phyloP scores from a whole-genome alignment of 192 early-diverging fungal genomes.

The Umbelopsis vinacea region DNA sequence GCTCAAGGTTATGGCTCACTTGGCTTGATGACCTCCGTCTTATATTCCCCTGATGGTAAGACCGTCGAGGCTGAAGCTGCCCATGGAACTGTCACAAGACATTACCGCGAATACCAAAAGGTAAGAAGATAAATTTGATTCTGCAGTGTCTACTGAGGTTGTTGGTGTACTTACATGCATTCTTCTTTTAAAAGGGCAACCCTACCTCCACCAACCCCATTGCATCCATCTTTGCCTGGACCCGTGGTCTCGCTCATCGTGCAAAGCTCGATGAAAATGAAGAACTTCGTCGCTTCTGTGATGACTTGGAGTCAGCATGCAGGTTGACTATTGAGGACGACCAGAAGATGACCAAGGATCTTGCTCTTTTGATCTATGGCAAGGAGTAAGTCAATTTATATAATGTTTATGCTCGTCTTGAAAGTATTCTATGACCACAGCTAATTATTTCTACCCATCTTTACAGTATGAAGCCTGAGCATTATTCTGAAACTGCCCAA shows the following conservation, averaged over 20 bases:
- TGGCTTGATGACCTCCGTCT: conserved; percentile 96
- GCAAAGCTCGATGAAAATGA: conserved; percentile 90
- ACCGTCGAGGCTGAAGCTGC: conserved; percentile 96
- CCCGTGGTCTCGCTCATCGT: conserved; percentile 92
- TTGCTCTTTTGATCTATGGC: conserved; percentile 94
- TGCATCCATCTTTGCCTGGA: conserved; percentile 96
- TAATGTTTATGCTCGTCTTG: neutral
- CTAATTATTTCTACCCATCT: neutral
- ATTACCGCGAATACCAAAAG: conserved; percentile 95
- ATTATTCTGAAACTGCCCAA: conserved; percentile 87
- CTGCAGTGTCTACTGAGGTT: neutral
- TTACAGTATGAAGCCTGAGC: conserved; percentile 64
- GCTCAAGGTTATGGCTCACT: conserved; percentile 97
- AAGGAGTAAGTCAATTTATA: conserved; percentile 53
- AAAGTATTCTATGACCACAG: neutral
- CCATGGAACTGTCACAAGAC: conserved; percentile 95
- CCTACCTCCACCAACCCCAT: conserved; percentile 97
- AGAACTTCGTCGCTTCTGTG: conserved; percentile 73
- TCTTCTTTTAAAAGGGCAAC: conserved; percentile 54
- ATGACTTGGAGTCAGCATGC: conserved; percentile 85
- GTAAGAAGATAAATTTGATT: conserved; percentile 17
- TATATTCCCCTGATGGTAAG: conserved; percentile 90
- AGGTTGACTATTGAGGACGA: conserved; percentile 84
- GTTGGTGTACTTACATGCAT: too few species aligned
- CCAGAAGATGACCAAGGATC: conserved; percentile 96